These are phyloP conservation scores for Cystoisospora suis DNA, from an alignment of 169 alveolate species.

Conservation along the genomic window DNA sequence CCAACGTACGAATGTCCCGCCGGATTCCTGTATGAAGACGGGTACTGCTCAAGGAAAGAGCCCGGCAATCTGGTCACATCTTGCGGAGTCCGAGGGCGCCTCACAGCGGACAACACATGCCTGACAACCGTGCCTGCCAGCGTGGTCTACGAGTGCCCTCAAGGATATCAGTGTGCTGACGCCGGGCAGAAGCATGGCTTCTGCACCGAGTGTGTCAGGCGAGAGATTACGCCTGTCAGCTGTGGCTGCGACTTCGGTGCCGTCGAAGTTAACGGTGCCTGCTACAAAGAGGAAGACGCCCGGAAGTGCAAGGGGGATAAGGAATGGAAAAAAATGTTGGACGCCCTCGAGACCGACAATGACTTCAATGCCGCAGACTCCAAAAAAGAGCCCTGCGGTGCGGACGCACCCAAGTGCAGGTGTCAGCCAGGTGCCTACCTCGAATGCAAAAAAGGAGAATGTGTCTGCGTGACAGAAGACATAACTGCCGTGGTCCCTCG, in stretches of 20 bases:
- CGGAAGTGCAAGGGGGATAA: neutral
- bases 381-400: neutral
- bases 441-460: neutral
- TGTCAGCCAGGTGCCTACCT: neutral
- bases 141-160: slow-evolving; percentile 22
- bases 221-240: neutral
- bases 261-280: neutral
- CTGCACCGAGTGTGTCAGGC: neutral
- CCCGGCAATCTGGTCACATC: neutral
- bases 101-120: slow-evolving; percentile 2
- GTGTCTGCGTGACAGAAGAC: slow-evolving; percentile 14
- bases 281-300: neutral
- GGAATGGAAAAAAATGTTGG: neutral
- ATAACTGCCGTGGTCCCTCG: slow-evolving; percentile 37
- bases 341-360: neutral
- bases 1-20: slow-evolving; percentile 6
- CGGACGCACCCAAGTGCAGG: neutral
- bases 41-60: slow-evolving; percentile 7
- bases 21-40: neutral
- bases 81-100: neutral
- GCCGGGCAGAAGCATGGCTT: neutral
- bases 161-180: neutral
- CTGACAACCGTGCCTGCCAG: neutral
- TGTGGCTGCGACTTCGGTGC: neutral
- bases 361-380: neutral